These are phyloP conservation scores for Psidium friedrichsthalianum DNA, from an alignment of 345 rosid genomes.

Conservation along the genomic window DNA sequence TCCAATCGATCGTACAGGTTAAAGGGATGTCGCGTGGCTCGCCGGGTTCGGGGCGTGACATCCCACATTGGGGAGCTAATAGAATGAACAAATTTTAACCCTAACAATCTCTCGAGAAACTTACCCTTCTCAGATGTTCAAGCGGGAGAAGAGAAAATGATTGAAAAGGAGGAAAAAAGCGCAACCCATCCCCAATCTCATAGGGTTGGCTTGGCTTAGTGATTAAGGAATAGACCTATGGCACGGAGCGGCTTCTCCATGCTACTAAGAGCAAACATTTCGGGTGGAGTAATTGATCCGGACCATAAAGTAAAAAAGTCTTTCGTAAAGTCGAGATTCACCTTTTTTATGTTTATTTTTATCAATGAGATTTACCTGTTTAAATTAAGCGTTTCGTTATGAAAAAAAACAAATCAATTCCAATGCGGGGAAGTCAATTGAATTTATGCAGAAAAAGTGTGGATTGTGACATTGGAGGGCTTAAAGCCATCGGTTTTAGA, in stretches of 20 bases:
- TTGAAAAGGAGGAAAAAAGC: not conserved
- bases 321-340: too few species aligned
- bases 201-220: not conserved
- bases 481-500: not conserved
- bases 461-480: not conserved
- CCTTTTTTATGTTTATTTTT: too few species aligned
- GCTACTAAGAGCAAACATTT: not conserved
- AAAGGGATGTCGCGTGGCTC: too few species aligned
- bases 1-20: too few species aligned
- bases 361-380: too few species aligned
- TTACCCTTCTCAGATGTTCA: not conserved
- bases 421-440: not conserved
- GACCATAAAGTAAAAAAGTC: too few species aligned
- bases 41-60: too few species aligned
- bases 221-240: not conserved
- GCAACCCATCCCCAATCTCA: not conserved
- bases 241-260: not conserved
- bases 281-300: too few species aligned
- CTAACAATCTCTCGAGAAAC: not conserved
- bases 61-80: not conserved
- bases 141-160: not conserved
- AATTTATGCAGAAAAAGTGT: not conserved
- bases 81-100: not conserved
- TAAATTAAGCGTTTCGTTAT: too few species aligned
- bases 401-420: not conserved